Evolutionary conservation across 2,329 filamentous ascomycete genomes (phyloP).

Genomic region (Aspergillus versicolor): DNA sequence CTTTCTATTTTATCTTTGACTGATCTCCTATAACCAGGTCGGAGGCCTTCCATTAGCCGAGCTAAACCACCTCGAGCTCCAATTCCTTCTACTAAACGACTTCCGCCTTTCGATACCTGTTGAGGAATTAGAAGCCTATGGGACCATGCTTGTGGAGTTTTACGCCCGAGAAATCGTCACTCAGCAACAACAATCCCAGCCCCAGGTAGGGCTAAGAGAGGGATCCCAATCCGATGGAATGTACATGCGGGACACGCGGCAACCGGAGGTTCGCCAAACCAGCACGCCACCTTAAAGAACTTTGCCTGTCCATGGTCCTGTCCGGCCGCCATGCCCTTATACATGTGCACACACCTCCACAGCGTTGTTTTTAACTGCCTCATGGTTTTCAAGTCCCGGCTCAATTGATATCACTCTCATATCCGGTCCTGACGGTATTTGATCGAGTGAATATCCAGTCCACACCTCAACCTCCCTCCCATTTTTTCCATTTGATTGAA

Average conservation of each 20-base stretch:
- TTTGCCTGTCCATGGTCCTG: background rate
- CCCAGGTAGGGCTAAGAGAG: slow-evolving; percentile 16
- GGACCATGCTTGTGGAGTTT: slow-evolving; percentile 97
- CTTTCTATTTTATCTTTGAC: background rate
- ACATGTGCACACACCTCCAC: background rate
- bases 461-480: background rate
- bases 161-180: slow-evolving; percentile 87
- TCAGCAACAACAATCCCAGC: slow-evolving; percentile 46
- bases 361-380: background rate
- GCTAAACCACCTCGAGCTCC: slow-evolving; percentile 91
- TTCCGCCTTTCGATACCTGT: slow-evolving; percentile 91
- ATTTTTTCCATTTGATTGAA: background rate
- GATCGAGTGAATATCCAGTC: background rate
- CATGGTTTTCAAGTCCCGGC: background rate
- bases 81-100: slow-evolving; percentile 93
- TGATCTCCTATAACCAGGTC: slow-evolving; percentile 59
- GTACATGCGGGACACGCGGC: slow-evolving; percentile 34
- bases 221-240: slow-evolving; percentile 29
- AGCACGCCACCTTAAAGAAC: slow-evolving; percentile 33
- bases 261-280: slow-evolving; percentile 30
- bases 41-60: slow-evolving; percentile 88
- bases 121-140: slow-evolving; percentile 94
- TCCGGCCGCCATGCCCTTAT: background rate
- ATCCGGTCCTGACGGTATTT: background rate
- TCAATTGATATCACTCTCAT: background rate